Percentiles rank a stretch among this genome's conserved stretches.
phyloP scores from a whole-genome alignment of 2,329 filamentous ascomycete species.

The Nigrograna mackinnonii region DNA sequence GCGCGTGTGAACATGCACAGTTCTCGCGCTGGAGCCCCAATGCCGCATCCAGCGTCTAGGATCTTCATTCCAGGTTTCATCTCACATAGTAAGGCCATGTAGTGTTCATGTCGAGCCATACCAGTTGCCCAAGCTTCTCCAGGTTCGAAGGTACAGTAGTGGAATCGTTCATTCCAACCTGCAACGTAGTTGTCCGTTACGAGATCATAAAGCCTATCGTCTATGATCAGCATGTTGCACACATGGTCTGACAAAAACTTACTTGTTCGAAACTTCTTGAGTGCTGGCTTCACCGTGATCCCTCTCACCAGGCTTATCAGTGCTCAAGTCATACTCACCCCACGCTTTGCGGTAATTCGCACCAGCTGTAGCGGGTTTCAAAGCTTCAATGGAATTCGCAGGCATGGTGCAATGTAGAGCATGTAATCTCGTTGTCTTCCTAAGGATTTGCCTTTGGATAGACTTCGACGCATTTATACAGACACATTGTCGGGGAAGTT shows the following conservation, averaged over 20 bases:
- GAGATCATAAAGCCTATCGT: neutral
- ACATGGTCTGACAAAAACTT: neutral
- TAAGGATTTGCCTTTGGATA: too few relatives aligned
- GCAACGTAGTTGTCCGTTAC: neutral
- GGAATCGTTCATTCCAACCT: neutral
- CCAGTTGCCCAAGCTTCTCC: neutral
- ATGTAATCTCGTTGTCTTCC: too few relatives aligned
- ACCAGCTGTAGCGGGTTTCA: neutral
- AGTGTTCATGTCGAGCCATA: neutral
- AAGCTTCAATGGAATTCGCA: too few relatives aligned
- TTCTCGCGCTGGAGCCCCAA: neutral
- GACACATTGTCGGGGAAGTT: too few relatives aligned
- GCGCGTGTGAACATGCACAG: neutral
- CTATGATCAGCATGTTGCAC: too few relatives aligned
- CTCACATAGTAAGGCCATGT: neutral
- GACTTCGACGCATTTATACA: too few relatives aligned
- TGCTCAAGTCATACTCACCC: neutral
- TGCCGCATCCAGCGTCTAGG: neutral
- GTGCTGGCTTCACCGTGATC: neutral
- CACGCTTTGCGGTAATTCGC: neutral
- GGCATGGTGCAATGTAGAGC: too few relatives aligned
- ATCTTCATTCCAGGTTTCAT: neutral
- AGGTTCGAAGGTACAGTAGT: neutral
- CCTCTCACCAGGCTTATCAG: neutral
- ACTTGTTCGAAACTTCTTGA: neutral